Conservation (phyloP, 2,329 filamentous ascomycete species). For the Alternaria sp. region DNA sequence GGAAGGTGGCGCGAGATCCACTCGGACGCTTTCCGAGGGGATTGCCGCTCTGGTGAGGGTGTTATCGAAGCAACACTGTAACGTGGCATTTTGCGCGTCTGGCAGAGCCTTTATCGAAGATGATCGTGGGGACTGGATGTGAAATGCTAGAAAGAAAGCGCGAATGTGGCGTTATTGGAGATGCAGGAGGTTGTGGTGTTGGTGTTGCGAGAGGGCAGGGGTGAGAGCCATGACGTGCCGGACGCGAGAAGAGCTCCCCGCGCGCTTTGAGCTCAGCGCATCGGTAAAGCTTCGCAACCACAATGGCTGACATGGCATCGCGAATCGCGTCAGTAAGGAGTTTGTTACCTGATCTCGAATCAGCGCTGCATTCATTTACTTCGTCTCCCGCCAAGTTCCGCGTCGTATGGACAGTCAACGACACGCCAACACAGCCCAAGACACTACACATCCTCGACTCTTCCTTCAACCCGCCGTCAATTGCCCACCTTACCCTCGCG, state of each 20-base stretch:
- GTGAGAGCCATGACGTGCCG: conserved; percentile 1
- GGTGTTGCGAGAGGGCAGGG: background rate
- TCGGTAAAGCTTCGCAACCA: background rate
- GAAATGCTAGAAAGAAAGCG: background rate
- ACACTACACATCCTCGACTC: conserved; percentile 70
- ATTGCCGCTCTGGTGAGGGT: background rate
- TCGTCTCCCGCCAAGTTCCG: conserved; percentile 43
- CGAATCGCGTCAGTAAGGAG: conserved; percentile 35
- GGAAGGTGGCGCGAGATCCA: background rate
- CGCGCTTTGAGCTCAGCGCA: background rate
- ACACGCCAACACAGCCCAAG: conserved; percentile 37
- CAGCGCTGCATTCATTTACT: conserved; percentile 41
- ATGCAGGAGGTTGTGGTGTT: background rate
- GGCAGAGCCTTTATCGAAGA: background rate
- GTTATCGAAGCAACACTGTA: background rate
- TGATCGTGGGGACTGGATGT: background rate
- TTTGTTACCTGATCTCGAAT: conserved; percentile 42
- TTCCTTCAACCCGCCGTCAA: conserved; percentile 70
- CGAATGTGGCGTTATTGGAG: background rate
- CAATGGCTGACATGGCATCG: conserved; percentile 36
- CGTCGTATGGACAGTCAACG: conserved; percentile 45
- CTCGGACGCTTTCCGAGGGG: background rate
- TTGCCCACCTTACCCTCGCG: conserved; percentile 64
- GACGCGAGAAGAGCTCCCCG: background rate
- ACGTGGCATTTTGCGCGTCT: background rate